A percentile compares a stretch with the other conserved stretches of the same genome.
phyloP scores from a whole-genome alignment of 805 yeast genomes.

The Saturnispora kantuleensis region DNA sequence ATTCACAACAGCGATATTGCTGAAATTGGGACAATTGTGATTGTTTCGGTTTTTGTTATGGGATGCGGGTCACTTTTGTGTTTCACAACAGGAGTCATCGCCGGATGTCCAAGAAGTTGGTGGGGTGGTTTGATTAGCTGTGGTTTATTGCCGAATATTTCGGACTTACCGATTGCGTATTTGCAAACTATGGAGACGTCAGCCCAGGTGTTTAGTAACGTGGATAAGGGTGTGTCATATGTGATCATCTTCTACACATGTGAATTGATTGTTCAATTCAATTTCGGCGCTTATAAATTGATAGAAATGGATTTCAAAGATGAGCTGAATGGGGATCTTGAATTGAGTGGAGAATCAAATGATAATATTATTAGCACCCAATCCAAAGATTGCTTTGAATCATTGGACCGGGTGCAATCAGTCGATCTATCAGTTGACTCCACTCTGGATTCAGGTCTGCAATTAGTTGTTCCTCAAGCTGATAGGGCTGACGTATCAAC shows the following conservation, averaged over 20 bases:
- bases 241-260: conserved; percentile 67
- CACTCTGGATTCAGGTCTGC: too few species aligned
- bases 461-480: too few species aligned
- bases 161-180: conserved; percentile 82
- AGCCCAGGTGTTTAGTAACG: conserved; percentile 43
- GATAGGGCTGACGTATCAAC: too few species aligned
- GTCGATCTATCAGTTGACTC: too few species aligned
- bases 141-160: conserved; percentile 67
- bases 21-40: conserved; percentile 53
- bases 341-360: background rate
- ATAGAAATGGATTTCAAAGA: conserved; percentile 58
- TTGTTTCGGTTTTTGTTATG: conserved; percentile 38
- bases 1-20: conserved; percentile 60
- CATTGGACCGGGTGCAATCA: too few species aligned
- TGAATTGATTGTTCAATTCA: conserved; percentile 59
- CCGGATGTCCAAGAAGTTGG: conserved; percentile 63
- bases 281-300: conserved; percentile 63
- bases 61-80: conserved; percentile 11
- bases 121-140: conserved; percentile 60
- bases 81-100: conserved; percentile 32
- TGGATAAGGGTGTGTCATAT: conserved; percentile 72
- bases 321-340: conserved; percentile 6
- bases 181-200: conserved; percentile 62
- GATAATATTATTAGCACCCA: background rate
- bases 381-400: too few species aligned